Evolutionary conservation across 2,329 filamentous ascomycete species (phyloP).

Genomic region (Hortaea werneckii): DNA sequence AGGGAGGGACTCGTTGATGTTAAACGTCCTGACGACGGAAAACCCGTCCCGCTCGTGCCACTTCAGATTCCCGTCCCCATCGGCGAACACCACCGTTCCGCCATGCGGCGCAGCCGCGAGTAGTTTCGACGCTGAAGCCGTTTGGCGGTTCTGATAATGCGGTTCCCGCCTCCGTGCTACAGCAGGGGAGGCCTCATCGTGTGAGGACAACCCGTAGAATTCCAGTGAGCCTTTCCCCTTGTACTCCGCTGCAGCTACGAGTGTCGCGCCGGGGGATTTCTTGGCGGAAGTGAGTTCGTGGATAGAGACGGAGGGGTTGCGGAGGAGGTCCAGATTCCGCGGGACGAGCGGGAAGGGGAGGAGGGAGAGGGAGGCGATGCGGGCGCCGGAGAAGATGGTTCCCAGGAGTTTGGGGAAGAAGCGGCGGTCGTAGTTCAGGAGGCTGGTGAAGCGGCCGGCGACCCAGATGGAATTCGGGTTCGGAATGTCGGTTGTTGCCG

Average conservation of each 20-base stretch:
- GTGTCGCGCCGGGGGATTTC: conserved; percentile 46
- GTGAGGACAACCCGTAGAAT: conserved; percentile 55
- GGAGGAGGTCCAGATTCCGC: conserved; percentile 49
- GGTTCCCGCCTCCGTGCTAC: not conserved
- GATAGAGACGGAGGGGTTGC: conserved; percentile 37
- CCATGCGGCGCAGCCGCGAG: conserved; percentile 75
- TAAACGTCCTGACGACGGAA: conserved; percentile 44
- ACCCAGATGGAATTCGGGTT: conserved; percentile 66
- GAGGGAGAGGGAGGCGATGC: conserved; percentile 62
- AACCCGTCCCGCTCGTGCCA: conserved; percentile 83
- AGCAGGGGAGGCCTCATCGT: conserved; percentile 1
- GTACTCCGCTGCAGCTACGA: conserved; percentile 81
- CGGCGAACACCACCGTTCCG: conserved; percentile 69
- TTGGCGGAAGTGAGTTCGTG: conserved; percentile 48
- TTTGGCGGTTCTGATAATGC: conserved; percentile 67
- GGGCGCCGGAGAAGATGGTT: conserved; percentile 74
- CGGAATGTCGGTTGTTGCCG: conserved; percentile 26
- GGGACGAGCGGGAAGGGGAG: conserved; percentile 59
- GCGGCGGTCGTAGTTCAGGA: conserved; percentile 80
- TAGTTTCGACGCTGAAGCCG: conserved; percentile 68
- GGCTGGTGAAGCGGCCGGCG: conserved; percentile 77
- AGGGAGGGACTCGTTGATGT: conserved; percentile 39
- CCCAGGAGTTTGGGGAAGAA: conserved; percentile 69
- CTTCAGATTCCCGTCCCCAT: conserved; percentile 72
- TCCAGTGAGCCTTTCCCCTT: conserved; percentile 85